These are phyloP conservation scores for Boletales sp. DNA, from an alignment of 768 basidiomycete genomes.

Conservation along the genomic window DNA sequence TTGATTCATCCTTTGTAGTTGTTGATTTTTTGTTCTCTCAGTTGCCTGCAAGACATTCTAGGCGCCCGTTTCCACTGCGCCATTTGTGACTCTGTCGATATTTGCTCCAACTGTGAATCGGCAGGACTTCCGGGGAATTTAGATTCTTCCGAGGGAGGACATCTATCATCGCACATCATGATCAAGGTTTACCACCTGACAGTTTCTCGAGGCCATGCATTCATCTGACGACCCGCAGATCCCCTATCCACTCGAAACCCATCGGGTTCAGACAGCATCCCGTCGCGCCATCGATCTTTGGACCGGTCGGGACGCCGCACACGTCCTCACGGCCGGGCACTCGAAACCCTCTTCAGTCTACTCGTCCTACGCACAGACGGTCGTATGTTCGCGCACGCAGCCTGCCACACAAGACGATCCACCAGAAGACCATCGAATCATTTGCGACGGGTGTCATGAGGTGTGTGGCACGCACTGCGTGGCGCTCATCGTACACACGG, in stretches of 20 bases:
- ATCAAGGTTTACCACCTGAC: conserved; percentile 66
- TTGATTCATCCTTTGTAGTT: not conserved
- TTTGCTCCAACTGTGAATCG: conserved; percentile 84
- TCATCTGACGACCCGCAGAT: conserved; percentile 49
- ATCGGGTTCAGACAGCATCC: conserved; percentile 74
- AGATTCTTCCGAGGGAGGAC: conserved; percentile 72
- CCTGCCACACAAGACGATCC: conserved; percentile 28
- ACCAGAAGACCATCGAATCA: conserved; percentile 51
- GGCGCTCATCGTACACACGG: no score
- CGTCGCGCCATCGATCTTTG: conserved; percentile 71
- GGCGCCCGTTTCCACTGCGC: conserved; percentile 94
- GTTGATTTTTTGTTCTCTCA: conserved; percentile 27
- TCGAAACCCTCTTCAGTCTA: conserved; percentile 57
- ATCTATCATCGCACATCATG: conserved; percentile 85
- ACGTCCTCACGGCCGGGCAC: conserved; percentile 45
- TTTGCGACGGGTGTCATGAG: conserved; percentile 58
- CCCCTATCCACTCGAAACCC: conserved; percentile 72
- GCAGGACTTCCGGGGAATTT: conserved; percentile 82
- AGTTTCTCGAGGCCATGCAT: not conserved
- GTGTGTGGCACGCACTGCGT: conserved; percentile 34
- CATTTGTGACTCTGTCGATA: conserved; percentile 80
- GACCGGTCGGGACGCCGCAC: conserved; percentile 71
- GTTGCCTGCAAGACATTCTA: conserved; percentile 86
- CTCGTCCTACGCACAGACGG: conserved; percentile 63
- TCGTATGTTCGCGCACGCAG: conserved; percentile 52